phyloP scores from a whole-genome alignment of 2,329 filamentous ascomycete genomes.

The Phyllosticta ampelicida region DNA sequence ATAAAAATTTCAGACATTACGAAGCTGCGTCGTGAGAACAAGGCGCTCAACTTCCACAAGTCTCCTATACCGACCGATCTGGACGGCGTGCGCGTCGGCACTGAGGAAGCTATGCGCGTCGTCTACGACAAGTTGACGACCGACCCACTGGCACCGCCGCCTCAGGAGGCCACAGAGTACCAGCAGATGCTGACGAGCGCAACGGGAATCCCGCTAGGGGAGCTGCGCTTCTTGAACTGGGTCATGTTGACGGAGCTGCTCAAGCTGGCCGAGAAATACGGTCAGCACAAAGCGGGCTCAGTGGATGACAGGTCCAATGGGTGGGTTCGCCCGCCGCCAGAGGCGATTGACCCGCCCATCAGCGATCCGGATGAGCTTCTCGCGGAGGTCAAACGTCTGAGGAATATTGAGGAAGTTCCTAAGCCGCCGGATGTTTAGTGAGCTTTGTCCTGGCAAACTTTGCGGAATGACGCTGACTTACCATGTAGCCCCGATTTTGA shows the following conservation, averaged over 20 bases:
- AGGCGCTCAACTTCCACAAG: constrained; percentile 19
- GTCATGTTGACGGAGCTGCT: constrained; percentile 36
- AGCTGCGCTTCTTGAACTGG: constrained; percentile 42
- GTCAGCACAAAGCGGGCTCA: background rate
- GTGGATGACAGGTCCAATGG: background rate
- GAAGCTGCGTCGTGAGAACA: constrained; percentile 5
- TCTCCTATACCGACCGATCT: constrained; percentile 27
- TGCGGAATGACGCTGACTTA: background rate
- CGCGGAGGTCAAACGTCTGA: background rate
- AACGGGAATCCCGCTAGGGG: constrained; percentile 33
- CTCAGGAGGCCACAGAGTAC: constrained; percentile 9
- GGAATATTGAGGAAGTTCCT: background rate
- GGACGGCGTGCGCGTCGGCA: constrained; percentile 19
- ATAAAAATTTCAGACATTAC: constrained; percentile 20
- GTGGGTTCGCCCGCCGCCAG: background rate
- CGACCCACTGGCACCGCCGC: constrained; percentile 20
- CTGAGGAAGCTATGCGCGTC: constrained; percentile 21
- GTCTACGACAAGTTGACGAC: constrained; percentile 37
- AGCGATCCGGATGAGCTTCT: background rate
- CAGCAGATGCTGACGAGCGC: constrained; percentile 16
- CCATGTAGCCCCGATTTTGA: background rate
- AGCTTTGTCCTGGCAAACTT: background rate
- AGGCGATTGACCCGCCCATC: background rate
- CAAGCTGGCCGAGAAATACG: constrained; percentile 21
- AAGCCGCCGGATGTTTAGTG: background rate